These are phyloP conservation scores for Heterobasidion occidentale DNA, from an alignment of 1,284 basidiomycete genomes.

Conservation along the genomic window DNA sequence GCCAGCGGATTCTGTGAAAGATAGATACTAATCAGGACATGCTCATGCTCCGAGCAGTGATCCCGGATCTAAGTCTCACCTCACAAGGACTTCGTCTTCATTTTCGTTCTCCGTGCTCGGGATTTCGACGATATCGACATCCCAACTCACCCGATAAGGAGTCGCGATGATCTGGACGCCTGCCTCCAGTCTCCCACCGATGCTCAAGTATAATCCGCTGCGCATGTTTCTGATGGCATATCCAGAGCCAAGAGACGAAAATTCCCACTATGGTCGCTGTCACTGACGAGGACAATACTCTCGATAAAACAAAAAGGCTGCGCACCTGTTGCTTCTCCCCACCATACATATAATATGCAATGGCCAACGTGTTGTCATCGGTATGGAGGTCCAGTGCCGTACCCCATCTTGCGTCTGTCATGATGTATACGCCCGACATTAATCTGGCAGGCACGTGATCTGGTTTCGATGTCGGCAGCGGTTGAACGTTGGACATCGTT, in stretches of 20 bases:
- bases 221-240: slow-evolving; percentile 9
- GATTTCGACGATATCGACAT: slow-evolving; percentile 10
- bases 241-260: slow-evolving; percentile 9
- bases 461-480: too few relatives aligned
- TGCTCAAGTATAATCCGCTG: slow-evolving; percentile 2
- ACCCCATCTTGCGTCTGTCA: slow-evolving; percentile 11
- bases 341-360: slow-evolving; percentile 11
- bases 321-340: slow-evolving; percentile 14
- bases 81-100: slow-evolving; percentile 7
- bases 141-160: slow-evolving; percentile 12
- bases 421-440: slow-evolving; percentile 9
- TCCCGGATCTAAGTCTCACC: background rate
- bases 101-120: slow-evolving; percentile 5
- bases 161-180: slow-evolving; percentile 4
- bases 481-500: too few relatives aligned
- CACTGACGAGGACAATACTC: background rate
- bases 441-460: background rate
- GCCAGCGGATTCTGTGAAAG: slow-evolving; percentile 1
- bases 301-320: background rate
- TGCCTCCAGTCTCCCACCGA: slow-evolving; percentile 7
- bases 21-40: background rate
- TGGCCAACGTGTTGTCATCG: slow-evolving; percentile 9
- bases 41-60: too few relatives aligned
- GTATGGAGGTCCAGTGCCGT: slow-evolving; percentile 11
- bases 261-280: slow-evolving; percentile 10